These are phyloP conservation scores for Colletotrichum shisoi DNA, from an alignment of 2,329 filamentous ascomycete genomes.

Conservation along the genomic window DNA sequence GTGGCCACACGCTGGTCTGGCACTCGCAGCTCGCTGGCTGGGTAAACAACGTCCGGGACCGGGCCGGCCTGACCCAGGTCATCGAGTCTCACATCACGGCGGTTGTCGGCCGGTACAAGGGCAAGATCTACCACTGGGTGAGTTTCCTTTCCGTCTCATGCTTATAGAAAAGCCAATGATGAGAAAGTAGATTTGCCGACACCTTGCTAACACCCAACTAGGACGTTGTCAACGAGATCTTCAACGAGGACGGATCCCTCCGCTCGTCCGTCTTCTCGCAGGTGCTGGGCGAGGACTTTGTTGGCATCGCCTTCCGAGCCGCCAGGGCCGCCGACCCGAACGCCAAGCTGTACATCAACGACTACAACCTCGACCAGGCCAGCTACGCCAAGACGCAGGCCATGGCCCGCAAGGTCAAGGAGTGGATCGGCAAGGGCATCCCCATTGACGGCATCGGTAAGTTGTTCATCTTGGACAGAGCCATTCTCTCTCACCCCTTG, in stretches of 20 bases:
- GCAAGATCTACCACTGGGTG: slow-evolving; percentile 67
- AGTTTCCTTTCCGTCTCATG: slow-evolving; percentile 17
- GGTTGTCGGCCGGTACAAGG: slow-evolving; percentile 66
- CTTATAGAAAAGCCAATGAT: neutral
- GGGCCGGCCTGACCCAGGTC: slow-evolving; percentile 60
- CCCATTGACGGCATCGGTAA: slow-evolving; percentile 69
- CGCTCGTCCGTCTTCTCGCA: slow-evolving; percentile 70
- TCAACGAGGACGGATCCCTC: slow-evolving; percentile 67
- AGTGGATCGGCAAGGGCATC: slow-evolving; percentile 68
- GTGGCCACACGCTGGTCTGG: slow-evolving; percentile 74
- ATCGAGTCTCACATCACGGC: slow-evolving; percentile 68
- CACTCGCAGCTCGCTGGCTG: slow-evolving; percentile 66
- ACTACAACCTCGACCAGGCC: slow-evolving; percentile 72
- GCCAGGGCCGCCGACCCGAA: slow-evolving; percentile 71
- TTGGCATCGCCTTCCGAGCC: slow-evolving; percentile 73
- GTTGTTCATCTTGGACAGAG: neutral
- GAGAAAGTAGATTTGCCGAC: neutral
- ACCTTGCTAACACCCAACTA: slow-evolving; percentile 40
- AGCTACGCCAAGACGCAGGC: slow-evolving; percentile 64
- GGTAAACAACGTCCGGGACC: slow-evolving; percentile 65
- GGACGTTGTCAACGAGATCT: slow-evolving; percentile 72
- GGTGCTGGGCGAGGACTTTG: slow-evolving; percentile 74
- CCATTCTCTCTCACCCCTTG: neutral
- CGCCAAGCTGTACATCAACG: slow-evolving; percentile 79
- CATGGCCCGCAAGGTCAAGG: slow-evolving; percentile 67